Conservation (phyloP, 495 filamentous ascomycete species). For the Achaetomiella virescens region DNA sequence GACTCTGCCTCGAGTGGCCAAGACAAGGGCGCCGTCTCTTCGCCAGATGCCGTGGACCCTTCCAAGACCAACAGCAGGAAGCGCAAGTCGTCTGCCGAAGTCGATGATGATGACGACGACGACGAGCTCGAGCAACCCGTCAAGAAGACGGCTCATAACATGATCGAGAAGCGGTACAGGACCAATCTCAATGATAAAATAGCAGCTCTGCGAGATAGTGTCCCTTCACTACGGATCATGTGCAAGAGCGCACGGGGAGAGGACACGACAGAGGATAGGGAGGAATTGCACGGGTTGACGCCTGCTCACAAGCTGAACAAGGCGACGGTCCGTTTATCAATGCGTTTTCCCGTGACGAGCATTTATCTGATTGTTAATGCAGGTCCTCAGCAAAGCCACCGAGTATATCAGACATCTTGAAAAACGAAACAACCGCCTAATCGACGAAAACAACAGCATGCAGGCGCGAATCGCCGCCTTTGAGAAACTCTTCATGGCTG, state of each 20-base stretch:
- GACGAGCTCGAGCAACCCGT: slow-evolving; percentile 58
- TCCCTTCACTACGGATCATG: slow-evolving; percentile 77
- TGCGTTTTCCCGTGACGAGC: not conserved
- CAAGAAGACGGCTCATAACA: slow-evolving; percentile 94
- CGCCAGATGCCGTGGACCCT: slow-evolving; percentile 39
- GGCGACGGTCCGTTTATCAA: slow-evolving; percentile 59
- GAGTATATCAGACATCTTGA: slow-evolving; percentile 94
- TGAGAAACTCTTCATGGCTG: slow-evolving; percentile 60
- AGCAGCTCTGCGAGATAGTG: slow-evolving; percentile 78
- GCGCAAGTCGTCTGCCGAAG: slow-evolving; percentile 56
- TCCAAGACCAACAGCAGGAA: slow-evolving; percentile 50
- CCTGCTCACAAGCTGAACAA: slow-evolving; percentile 92
- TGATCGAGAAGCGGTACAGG: slow-evolving; percentile 95
- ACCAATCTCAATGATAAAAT: slow-evolving; percentile 98
- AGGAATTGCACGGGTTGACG: slow-evolving; percentile 71
- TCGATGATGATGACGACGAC: slow-evolving; percentile 44
- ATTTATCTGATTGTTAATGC: slow-evolving; percentile 6
- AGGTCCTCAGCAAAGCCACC: slow-evolving; percentile 83
- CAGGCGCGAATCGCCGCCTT: slow-evolving; percentile 63
- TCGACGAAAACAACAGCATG: slow-evolving; percentile 71
- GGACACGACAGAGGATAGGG: slow-evolving; percentile 62
- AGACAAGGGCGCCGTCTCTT: slow-evolving; percentile 41
- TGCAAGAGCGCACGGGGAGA: slow-evolving; percentile 60
- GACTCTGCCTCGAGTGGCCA: slow-evolving; percentile 36
- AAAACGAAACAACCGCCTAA: slow-evolving; percentile 72